Evolutionary conservation across 2,329 filamentous ascomycete genomes (phyloP), one percentile per base, ranked within the genome.

Genomic region (Trichothecium roseum): DNA sequence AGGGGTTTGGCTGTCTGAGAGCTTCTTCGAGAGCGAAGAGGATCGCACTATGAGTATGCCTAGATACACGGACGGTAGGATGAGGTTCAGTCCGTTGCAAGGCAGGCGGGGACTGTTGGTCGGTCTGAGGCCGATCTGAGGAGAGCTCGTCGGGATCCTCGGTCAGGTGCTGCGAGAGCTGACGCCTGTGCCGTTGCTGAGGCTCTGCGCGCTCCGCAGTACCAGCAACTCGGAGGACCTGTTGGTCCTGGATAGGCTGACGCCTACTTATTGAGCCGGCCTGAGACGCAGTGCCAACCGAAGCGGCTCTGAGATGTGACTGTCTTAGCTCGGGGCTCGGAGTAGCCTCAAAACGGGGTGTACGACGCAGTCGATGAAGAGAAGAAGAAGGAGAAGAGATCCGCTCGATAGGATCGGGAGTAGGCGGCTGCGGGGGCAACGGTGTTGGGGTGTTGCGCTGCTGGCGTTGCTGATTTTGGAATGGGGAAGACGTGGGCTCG

Each of bases 21-120:
- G 85, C 86, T 64, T 93, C 86, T 66, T 96, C 88, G 38, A 96
- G 75, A 27, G 87, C 78, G 66, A 84, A 96, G 49, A 94, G 80
- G 54, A 98, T 88, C 27, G 91, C 89, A 57, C 83, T 84, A 44
- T 85, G 84, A 32, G 86, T 94, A 45, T 84, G 78, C 48, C 77
- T 81, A 32, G 87, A 94, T 57, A 95, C 80, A 50, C 76, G 78
- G 41, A 70, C 55, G 36, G 62, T 60, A 6, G 66, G 64, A 42
- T 71, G 67, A 29, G 63, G 57, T 36, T 62, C 55, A 34, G 56
- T 51, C 40, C 45, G 54, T 48, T 22, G 51, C 10, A 24, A 47
- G 41, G 54, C 41, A 37, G 40, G 35, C 34, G 49, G 28, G 44
- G 45, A 39, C 40, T 47, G 45, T 40, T 43, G 46, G 41, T 48